These are phyloP conservation scores for Penicillium sp. DNA, from an alignment of 2,329 filamentous ascomycete genomes.

Conservation along the genomic window DNA sequence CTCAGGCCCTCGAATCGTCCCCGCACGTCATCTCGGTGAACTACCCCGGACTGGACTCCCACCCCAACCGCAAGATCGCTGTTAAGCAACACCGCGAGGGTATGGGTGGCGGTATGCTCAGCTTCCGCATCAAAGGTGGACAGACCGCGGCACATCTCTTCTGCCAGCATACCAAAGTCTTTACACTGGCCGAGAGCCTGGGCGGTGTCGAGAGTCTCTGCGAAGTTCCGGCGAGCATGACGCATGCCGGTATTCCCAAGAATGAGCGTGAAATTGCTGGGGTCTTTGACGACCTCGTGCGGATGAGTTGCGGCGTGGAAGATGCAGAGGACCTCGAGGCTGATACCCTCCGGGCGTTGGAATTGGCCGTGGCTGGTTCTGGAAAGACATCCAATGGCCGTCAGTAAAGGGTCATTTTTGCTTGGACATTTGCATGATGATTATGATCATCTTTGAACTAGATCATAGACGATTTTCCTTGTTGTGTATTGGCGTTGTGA, in stretches of 20 bases:
- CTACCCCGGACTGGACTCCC: conserved; percentile 85
- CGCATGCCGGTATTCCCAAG: conserved; percentile 87
- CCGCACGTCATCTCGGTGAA: conserved; percentile 83
- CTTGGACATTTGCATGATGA: conserved; percentile 3
- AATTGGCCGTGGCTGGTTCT: conserved; percentile 59
- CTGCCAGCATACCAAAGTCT: conserved; percentile 82
- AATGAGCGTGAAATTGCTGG: conserved; percentile 87
- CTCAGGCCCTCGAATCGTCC: conserved; percentile 68
- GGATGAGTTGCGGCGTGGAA: conserved; percentile 90
- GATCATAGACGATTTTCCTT: conserved; percentile 20
- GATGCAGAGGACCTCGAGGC: conserved; percentile 75
- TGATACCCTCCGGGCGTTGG: conserved; percentile 77
- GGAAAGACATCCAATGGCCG: conserved; percentile 43
- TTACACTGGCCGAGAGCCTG: conserved; percentile 86
- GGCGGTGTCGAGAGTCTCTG: conserved; percentile 88
- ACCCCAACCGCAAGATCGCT: conserved; percentile 79
- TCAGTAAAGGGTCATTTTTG: conserved; percentile 10
- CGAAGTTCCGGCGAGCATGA: conserved; percentile 94
- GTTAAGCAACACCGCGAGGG: conserved; percentile 87
- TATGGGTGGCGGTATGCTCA: conserved; percentile 95
- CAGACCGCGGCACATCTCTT: conserved; percentile 81
- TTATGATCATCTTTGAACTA: conserved; percentile 14
- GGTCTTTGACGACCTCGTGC: conserved; percentile 89
- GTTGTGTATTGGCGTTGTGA: too few species aligned
- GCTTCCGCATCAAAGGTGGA: conserved; percentile 87